These are phyloP conservation scores for Argentina anserina DNA, from an alignment of 306 rosid species.

Conservation along the genomic window DNA sequence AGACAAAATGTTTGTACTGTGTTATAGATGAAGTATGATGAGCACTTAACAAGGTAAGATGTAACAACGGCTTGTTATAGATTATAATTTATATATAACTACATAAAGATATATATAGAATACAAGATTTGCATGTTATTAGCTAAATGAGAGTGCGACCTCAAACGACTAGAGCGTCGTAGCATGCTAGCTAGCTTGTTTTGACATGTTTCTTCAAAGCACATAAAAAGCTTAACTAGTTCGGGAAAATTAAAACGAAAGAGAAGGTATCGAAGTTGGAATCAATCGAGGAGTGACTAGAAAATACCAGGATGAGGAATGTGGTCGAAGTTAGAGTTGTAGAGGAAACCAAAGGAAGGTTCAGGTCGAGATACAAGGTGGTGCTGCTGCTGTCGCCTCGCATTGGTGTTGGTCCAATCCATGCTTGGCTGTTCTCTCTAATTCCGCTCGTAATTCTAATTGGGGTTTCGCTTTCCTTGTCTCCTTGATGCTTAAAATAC, in stretches of 20 bases:
- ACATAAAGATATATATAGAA: neutral
- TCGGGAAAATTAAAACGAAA: neutral
- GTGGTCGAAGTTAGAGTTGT: constrained; percentile 57
- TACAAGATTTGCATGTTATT: neutral
- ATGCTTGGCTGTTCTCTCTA: constrained; percentile 30
- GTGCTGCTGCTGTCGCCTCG: constrained; percentile 28
- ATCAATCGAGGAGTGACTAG: neutral
- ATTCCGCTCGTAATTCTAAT: neutral
- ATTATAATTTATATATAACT: too few species aligned
- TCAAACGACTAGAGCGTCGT: constrained; percentile 1
- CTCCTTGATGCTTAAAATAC: constrained; percentile 16
- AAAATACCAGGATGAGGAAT: constrained; percentile 61
- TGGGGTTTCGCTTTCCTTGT: constrained; percentile 24
- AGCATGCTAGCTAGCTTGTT: constrained; percentile 2
- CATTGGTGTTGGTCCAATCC: constrained; percentile 78
- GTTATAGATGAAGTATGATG: neutral
- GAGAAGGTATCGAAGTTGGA: neutral
- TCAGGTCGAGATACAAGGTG: constrained; percentile 59
- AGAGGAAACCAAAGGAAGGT: constrained; percentile 67
- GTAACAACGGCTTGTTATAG: neutral
- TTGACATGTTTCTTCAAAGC: neutral
- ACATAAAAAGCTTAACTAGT: neutral
- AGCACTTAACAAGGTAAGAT: neutral
- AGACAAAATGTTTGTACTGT: neutral
- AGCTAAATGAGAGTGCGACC: neutral